phyloP scores from a whole-genome alignment of 108 stramenopile species.

The Nitzschia palea region DNA sequence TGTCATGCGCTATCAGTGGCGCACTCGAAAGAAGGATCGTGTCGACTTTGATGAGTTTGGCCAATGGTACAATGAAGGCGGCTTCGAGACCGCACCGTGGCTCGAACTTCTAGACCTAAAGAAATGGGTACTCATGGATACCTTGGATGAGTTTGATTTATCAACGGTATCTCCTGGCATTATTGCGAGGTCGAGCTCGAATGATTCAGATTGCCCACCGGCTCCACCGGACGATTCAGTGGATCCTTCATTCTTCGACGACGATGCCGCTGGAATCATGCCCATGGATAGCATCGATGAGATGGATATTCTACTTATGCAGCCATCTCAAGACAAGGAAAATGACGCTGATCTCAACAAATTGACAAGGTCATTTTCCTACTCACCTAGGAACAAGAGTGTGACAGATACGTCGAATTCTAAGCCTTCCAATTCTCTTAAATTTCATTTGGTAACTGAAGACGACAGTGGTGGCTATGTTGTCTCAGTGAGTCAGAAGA shows the following conservation, averaged over 20 bases:
- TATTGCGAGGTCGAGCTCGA: not conserved
- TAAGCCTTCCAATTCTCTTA: conserved; percentile 48
- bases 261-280: conserved; percentile 43
- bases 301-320: conserved; percentile 64
- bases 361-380: conserved; percentile 21
- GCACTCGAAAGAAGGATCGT: conserved; percentile 57
- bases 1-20: conserved; percentile 81
- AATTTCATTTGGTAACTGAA: conserved; percentile 72
- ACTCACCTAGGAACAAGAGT: conserved; percentile 16
- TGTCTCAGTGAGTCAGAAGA: conserved; percentile 71
- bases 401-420: conserved; percentile 24
- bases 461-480: conserved; percentile 69
- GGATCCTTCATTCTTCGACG: conserved; percentile 49
- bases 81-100: conserved; percentile 91
- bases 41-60: conserved; percentile 92
- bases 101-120: conserved; percentile 93
- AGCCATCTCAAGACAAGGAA: conserved; percentile 50
- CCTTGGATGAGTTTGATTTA: conserved; percentile 22
- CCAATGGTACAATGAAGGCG: conserved; percentile 95
- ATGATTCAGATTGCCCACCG: conserved; percentile 31
- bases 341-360: conserved; percentile 36
- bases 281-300: conserved; percentile 65
- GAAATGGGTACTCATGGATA: conserved; percentile 88
- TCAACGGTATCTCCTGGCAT: not conserved
- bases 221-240: conserved; percentile 51